Evolutionary conservation across 2,329 filamentous ascomycete genomes (phyloP).

Genomic region (Paraconiothyrium sp.): DNA sequence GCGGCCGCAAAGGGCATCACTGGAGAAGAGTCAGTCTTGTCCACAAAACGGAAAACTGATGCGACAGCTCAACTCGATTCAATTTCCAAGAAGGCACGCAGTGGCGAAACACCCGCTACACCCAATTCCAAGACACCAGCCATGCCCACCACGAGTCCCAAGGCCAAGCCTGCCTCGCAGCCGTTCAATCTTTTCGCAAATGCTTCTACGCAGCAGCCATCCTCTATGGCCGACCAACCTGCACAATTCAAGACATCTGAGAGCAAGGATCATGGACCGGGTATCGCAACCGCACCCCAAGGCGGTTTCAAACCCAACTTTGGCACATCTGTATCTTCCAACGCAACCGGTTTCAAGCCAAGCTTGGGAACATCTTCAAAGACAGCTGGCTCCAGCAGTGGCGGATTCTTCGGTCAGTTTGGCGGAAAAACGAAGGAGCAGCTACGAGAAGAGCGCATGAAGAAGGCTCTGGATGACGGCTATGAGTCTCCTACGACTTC

Average conservation of each 20-base stretch:
- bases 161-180: conserved; percentile 18
- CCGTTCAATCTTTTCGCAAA: conserved; percentile 24
- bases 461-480: conserved; percentile 39
- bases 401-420: conserved; percentile 40
- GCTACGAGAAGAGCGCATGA: conserved; percentile 45
- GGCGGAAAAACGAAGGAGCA: conserved; percentile 43
- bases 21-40: conserved; percentile 42
- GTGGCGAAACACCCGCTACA: conserved; percentile 27
- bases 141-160: conserved; percentile 25
- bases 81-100: conserved; percentile 39
- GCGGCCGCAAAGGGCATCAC: conserved; percentile 42
- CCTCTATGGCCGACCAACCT: not conserved
- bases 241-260: conserved; percentile 4
- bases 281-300: not conserved
- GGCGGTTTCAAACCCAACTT: conserved; percentile 28
- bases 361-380: conserved; percentile 13
- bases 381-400: not conserved
- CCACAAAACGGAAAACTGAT: conserved; percentile 43
- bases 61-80: conserved; percentile 29
- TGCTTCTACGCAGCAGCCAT: conserved; percentile 17
- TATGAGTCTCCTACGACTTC: conserved; percentile 13
- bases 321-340: not conserved
- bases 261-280: conserved; percentile 4
- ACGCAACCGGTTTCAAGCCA: conserved; percentile 27
- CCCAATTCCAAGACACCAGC: conserved; percentile 32